Conservation (phyloP, 768 basidiomycete species). For the Tricholoma furcatifolium region DNA sequence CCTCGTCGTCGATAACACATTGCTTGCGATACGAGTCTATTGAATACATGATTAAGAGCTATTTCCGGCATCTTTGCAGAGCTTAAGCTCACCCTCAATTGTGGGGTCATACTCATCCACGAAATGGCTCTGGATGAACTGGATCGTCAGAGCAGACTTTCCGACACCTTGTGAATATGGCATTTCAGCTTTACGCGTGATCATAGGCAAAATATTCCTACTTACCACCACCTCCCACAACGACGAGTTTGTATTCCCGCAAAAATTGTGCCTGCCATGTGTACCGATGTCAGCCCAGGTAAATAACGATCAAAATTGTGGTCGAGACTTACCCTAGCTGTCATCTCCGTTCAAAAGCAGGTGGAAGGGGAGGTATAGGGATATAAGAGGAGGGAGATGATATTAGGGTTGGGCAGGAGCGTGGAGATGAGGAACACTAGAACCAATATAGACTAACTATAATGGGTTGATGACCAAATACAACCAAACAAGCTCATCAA, state of each 20-base stretch:
- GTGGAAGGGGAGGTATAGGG: background rate
- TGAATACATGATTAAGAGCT: background rate
- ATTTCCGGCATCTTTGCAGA: background rate
- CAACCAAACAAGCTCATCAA: too few species aligned
- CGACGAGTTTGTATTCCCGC: slow-evolving; percentile 97
- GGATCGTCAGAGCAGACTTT: slow-evolving; percentile 93
- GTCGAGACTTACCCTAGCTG: slow-evolving; percentile 32
- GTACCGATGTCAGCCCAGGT: slow-evolving; percentile 10
- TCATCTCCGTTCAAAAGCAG: slow-evolving; percentile 26
- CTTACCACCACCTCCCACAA: slow-evolving; percentile 95
- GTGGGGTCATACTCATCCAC: slow-evolving; percentile 95
- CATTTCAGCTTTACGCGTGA: slow-evolving; percentile 1
- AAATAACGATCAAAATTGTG: background rate
- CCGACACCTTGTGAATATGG: slow-evolving; percentile 38
- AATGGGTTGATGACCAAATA: too few species aligned
- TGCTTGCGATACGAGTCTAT: slow-evolving; percentile 96
- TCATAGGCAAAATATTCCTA: slow-evolving; percentile 10
- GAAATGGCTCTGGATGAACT: slow-evolving; percentile 96
- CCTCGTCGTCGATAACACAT: slow-evolving; percentile 97
- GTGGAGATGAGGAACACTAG: slow-evolving; percentile 8
- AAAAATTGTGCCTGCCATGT: slow-evolving; percentile 75
- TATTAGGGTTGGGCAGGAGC: slow-evolving; percentile 10
- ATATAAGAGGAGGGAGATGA: slow-evolving; percentile 3
- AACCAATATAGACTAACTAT: background rate
- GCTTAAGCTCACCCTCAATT: slow-evolving; percentile 68